Base-by-base conservation (phyloP, 805 yeast genomes). In the Scheffersomyces lignosus region DNA sequence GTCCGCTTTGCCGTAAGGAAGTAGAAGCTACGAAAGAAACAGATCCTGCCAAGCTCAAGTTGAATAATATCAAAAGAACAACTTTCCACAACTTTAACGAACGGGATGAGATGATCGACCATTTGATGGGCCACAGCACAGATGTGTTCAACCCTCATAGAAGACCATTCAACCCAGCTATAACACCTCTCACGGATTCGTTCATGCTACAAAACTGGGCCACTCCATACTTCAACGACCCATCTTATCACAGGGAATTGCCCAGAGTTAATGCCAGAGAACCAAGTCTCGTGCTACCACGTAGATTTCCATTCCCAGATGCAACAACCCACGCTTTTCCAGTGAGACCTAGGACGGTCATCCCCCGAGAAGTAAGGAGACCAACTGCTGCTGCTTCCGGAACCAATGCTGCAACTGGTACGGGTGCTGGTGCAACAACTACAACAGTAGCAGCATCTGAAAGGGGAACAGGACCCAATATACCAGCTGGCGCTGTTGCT, bases 1-100 rank as follows among this genome's bases (percentile, higher is more conserved):
- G 74, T 39, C 74, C 74, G 3, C 49, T 69, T 33, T 69, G 75
- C 34, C 52, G 75, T 2, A 59, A 56, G 31, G 66, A 65, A 43
- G 65, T 64, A 15, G 62, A 60, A 30, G 56, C 56, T 8, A 38
- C 43, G 13, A 45, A 33, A n/a, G 48, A 46, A 14, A 43, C 36
- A 25, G 58, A 56, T 30, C 43, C 51, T 2, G 41, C 39, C 18
- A 22, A 32, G 18, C 47, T 41, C 27, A 44, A 45, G 28, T 18
- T 43, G 18, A 41, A 38, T 14, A 31, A 41, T 16, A 34, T 56
- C n/a, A 27, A 48, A 18, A 38, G 48, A 16, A 41, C 39, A 23
- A 34, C 36, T 10, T 33, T 45, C 8, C 40, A 32, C 24, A 47
- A 47, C 31, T 55, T 38, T 42, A 56, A 37, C 31, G 38, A 50